Evolutionary conservation across 257 asterid genomes (phyloP).

Genomic region (Linaria vulgaris): DNA sequence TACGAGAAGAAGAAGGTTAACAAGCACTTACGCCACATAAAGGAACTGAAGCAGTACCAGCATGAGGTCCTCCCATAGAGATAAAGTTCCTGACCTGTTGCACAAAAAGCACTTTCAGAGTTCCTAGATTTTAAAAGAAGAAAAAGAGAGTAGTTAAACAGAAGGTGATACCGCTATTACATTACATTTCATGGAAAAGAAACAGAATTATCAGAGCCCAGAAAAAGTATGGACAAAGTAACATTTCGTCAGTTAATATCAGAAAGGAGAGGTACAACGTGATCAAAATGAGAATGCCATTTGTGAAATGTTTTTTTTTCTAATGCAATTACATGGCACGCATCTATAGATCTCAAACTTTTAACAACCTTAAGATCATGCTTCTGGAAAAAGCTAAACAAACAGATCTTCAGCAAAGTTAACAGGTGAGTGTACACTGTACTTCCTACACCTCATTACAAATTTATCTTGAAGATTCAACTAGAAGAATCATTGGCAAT

Average conservation of each 20-base stretch:
- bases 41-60: constrained; percentile 98
- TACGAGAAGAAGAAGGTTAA: constrained; percentile 20
- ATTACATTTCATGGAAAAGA: background rate
- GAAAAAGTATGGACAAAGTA: background rate
- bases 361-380: too few relatives aligned
- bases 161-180: background rate
- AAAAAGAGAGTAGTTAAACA: too few relatives aligned
- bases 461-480: background rate
- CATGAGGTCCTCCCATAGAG: constrained; percentile 96
- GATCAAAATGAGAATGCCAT: background rate
- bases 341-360: background rate
- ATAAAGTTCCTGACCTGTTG: constrained; percentile 76
- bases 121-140: background rate
- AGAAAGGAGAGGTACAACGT: background rate
- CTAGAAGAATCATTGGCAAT: background rate
- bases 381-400: background rate
- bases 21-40: constrained; percentile 83
- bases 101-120: background rate
- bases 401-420: background rate
- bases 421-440: background rate
- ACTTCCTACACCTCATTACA: background rate
- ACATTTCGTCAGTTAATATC: background rate
- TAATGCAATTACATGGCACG: background rate
- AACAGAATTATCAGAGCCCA: background rate
- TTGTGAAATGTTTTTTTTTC: too few relatives aligned